A percentile compares a stretch with the other conserved stretches of the same genome.
Evolutionary conservation across 345 rosid genomes (phyloP).

Genomic region (Brassica incana): DNA sequence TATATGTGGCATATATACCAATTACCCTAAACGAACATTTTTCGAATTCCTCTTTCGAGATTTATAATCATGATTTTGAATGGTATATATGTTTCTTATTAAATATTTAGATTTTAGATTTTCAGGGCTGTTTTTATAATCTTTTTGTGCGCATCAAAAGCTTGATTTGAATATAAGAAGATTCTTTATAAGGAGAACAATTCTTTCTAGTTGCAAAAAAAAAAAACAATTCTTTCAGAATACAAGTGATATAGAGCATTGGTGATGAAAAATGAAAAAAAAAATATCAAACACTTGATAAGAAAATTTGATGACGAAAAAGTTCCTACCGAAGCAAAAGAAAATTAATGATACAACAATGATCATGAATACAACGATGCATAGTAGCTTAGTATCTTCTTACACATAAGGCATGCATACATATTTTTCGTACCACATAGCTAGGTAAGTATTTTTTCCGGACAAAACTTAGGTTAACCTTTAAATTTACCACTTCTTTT

Average conservation of each 20-base stretch:
- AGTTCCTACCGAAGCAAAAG: neutral
- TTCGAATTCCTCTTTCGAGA: neutral
- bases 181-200: neutral
- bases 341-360: neutral
- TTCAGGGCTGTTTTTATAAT: neutral
- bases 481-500: too few species aligned
- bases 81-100: neutral
- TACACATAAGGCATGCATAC: conserved; percentile 14
- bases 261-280: neutral
- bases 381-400: neutral
- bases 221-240: neutral
- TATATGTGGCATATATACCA: neutral
- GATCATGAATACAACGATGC: conserved; percentile 13
- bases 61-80: neutral
- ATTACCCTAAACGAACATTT: neutral
- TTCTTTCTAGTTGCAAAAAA: neutral
- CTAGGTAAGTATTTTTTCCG: neutral
- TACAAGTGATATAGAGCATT: neutral
- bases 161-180: neutral
- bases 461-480: too few species aligned
- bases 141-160: neutral
- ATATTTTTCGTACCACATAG: neutral
- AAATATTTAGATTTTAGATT: neutral
- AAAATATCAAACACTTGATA: neutral
- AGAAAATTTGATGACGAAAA: neutral